phyloP scores from a whole-genome alignment of 495 filamentous ascomycete genomes.

The Penicillium daleae region DNA sequence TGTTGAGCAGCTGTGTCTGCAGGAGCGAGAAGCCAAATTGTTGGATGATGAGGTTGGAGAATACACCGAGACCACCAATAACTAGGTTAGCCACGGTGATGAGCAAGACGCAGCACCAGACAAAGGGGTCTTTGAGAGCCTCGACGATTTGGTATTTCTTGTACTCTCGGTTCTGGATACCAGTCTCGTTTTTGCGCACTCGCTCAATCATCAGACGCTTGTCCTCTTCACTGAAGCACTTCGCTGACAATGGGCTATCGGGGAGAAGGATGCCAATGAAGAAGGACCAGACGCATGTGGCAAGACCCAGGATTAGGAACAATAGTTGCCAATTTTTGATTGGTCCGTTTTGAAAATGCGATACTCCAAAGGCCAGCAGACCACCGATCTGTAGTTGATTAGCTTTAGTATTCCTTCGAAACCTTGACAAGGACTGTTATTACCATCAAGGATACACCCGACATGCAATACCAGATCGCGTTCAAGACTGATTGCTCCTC shows the following conservation, averaged over 20 bases:
- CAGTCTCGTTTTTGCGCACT: conserved; percentile 57
- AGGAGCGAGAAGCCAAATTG: conserved; percentile 37
- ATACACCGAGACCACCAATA: conserved; percentile 37
- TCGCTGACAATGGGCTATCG: conserved; percentile 50
- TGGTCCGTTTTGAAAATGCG: conserved; percentile 23
- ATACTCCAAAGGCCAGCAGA: conserved; percentile 51
- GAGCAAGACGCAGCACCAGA: conserved; percentile 28
- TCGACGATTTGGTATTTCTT: conserved; percentile 55
- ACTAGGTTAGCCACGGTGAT: conserved; percentile 21
- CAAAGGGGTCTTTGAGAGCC: conserved; percentile 46
- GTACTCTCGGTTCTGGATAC: conserved; percentile 57
- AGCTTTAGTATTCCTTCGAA: conserved; percentile 23
- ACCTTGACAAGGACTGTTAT: not conserved
- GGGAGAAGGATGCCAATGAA: conserved; percentile 48
- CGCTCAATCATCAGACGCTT: conserved; percentile 54
- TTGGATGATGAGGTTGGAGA: conserved; percentile 39
- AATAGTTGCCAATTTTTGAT: conserved; percentile 42
- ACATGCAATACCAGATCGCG: conserved; percentile 49
- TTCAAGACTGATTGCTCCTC: conserved; percentile 54
- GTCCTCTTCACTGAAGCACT: conserved; percentile 46
- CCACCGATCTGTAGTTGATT: conserved; percentile 54
- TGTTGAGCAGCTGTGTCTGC: conserved; percentile 36
- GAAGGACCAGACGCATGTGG: conserved; percentile 40
- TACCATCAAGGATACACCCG: conserved; percentile 27
- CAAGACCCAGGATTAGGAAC: conserved; percentile 41